Conservation (phyloP, 2,329 filamentous ascomycete genomes). For the Chrysosporium keratinophilum region DNA sequence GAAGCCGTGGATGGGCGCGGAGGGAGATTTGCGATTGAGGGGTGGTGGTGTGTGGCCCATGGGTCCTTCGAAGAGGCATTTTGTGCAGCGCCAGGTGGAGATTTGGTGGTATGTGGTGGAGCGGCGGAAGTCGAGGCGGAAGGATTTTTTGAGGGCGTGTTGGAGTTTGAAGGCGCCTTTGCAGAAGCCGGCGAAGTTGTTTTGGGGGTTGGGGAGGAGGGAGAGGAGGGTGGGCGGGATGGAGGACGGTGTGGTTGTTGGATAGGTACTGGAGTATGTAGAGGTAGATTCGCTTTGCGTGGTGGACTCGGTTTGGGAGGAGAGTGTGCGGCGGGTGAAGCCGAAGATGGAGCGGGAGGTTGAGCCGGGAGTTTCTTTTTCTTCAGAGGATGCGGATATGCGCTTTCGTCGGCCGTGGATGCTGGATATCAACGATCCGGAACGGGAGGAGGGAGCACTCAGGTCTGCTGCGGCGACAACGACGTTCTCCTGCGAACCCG, state of each 20-base stretch:
- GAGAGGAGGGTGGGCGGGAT: slow-evolving; percentile 15
- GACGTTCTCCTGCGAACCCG: neutral
- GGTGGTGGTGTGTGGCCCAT: slow-evolving; percentile 18
- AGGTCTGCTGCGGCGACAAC: neutral
- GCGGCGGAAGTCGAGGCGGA: slow-evolving; percentile 22
- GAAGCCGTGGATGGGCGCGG: slow-evolving; percentile 8
- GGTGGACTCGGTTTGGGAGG: neutral
- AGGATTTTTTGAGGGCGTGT: slow-evolving; percentile 26
- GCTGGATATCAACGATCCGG: slow-evolving; percentile 5
- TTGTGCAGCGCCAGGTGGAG: slow-evolving; percentile 31
- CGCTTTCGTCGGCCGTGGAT: neutral
- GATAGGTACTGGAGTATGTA: too few species aligned
- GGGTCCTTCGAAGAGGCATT: slow-evolving; percentile 37
- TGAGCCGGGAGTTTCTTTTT: neutral
- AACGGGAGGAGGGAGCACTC: neutral
- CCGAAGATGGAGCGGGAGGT: neutral
- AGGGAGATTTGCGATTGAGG: slow-evolving; percentile 16
- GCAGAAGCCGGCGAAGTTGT: slow-evolving; percentile 36
- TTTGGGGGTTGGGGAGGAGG: slow-evolving; percentile 28
- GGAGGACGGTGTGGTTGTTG: too few species aligned
- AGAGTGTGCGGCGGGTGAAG: neutral
- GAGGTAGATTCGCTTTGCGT: neutral
- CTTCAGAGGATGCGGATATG: slow-evolving; percentile 4
- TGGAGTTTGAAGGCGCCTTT: slow-evolving; percentile 37
- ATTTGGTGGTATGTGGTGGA: slow-evolving; percentile 25